phyloP scores from a whole-genome alignment of 768 basidiomycete genomes.

The Agrocybe pediades region DNA sequence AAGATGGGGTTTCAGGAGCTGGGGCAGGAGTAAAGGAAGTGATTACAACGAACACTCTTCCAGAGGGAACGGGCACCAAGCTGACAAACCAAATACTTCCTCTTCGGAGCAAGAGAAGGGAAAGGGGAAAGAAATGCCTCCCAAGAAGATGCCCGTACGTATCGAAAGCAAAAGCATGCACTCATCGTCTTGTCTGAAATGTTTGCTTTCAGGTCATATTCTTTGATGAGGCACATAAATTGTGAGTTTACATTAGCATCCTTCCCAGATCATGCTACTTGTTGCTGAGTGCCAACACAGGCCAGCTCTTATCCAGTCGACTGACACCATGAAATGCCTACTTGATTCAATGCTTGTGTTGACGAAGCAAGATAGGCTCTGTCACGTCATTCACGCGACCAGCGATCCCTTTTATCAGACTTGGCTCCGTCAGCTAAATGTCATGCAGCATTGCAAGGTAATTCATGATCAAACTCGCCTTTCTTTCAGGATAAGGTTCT shows the following conservation, averaged over 20 bases:
- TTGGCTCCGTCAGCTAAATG: slow-evolving; percentile 77
- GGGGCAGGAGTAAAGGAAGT: slow-evolving; percentile 29
- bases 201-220: slow-evolving; percentile 57
- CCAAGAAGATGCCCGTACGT: slow-evolving; percentile 72
- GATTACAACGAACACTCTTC: neutral
- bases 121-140: slow-evolving; percentile 32
- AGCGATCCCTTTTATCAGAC: slow-evolving; percentile 87
- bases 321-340: slow-evolving; percentile 81
- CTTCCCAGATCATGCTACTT: too few species aligned
- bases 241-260: too few species aligned
- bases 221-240: slow-evolving; percentile 84
- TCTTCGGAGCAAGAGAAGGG: slow-evolving; percentile 13
- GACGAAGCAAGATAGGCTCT: slow-evolving; percentile 85
- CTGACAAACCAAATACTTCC: neutral
- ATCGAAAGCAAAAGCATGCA: neutral
- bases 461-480: slow-evolving; percentile 4
- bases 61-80: slow-evolving; percentile 7
- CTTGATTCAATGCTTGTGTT: slow-evolving; percentile 86
- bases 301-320: slow-evolving; percentile 74
- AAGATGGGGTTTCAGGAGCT: slow-evolving; percentile 33
- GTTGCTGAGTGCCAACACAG: slow-evolving; percentile 31
- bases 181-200: too few species aligned
- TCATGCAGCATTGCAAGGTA: slow-evolving; percentile 84
- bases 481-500: neutral
- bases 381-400: slow-evolving; percentile 81